Conservation (phyloP, 805 yeast species). For the Candida silvicultrix region DNA sequence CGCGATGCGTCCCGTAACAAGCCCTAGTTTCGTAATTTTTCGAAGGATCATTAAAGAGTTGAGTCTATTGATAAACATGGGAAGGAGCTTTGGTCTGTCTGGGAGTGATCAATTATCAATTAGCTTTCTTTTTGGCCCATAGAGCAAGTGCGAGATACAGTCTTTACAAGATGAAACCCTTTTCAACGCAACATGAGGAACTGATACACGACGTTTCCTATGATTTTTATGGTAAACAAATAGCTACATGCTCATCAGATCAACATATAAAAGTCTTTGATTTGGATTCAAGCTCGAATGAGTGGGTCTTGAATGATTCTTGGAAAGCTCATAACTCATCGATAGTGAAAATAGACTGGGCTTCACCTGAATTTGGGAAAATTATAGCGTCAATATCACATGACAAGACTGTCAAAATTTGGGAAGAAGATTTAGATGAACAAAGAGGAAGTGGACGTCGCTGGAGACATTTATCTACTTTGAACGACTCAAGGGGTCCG, state of each 20-base stretch:
- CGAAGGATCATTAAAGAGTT: too few species aligned
- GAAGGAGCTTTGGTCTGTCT: too few species aligned
- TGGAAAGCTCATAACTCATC: conserved; percentile 96
- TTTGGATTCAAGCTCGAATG: conserved; percentile 53
- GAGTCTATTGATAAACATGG: too few species aligned
- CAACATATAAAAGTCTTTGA: conserved; percentile 90
- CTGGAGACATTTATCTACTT: conserved; percentile 70
- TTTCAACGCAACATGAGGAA: conserved; percentile 89
- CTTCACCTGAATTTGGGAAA: conserved; percentile 90
- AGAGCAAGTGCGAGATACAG: too few species aligned
- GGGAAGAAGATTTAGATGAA: conserved; percentile 87
- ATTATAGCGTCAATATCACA: conserved; percentile 82
- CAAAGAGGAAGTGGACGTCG: conserved; percentile 72
- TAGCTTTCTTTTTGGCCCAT: too few species aligned
- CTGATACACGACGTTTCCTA: conserved; percentile 84
- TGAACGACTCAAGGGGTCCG: conserved; percentile 86
- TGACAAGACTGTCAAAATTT: conserved; percentile 81
- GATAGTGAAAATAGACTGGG: conserved; percentile 81
- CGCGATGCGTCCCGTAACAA: too few species aligned
- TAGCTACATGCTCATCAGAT: conserved; percentile 94
- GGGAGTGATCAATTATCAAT: too few species aligned
- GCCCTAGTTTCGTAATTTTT: too few species aligned
- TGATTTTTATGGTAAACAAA: conserved; percentile 86
- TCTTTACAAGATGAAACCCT: conserved; percentile 51
- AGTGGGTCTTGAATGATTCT: conserved; percentile 81